phyloP scores from a whole-genome alignment of 108 stramenopile species.

The Nitzschia sp. region DNA sequence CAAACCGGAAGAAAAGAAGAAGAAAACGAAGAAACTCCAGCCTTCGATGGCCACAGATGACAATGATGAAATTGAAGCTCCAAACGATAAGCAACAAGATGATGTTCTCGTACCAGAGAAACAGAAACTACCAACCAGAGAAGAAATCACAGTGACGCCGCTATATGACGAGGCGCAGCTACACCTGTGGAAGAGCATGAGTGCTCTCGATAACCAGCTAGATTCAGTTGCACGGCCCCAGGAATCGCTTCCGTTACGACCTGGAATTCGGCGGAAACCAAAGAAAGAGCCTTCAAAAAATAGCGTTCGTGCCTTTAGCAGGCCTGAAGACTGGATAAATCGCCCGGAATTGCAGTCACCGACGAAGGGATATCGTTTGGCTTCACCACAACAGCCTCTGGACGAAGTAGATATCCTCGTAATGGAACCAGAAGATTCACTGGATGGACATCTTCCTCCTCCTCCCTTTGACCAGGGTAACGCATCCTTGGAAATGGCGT shows the following conservation, averaged over 20 bases:
- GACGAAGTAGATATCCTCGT: background rate
- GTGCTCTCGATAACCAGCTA: slow-evolving; percentile 4
- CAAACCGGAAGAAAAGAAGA: background rate
- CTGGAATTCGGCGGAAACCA: background rate
- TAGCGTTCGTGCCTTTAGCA: slow-evolving; percentile 4
- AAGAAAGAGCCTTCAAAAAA: background rate
- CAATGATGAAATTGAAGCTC: background rate
- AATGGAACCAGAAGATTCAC: slow-evolving; percentile 7
- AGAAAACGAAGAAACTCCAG: background rate
- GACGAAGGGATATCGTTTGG: background rate
- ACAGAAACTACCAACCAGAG: slow-evolving; percentile 5
- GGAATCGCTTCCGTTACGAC: slow-evolving; percentile 8
- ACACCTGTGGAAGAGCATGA: slow-evolving; percentile 22
- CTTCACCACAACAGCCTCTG: background rate
- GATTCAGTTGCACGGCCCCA: background rate
- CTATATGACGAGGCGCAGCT: slow-evolving; percentile 13
- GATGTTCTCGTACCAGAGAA: background rate
- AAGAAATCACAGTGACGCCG: slow-evolving; percentile 2
- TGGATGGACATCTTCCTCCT: no score
- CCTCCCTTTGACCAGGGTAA: no score
- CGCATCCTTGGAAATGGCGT: no score
- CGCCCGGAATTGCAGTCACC: slow-evolving; percentile 3
- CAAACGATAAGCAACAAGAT: no score
- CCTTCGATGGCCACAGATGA: background rate
- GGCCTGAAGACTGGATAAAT: slow-evolving; percentile 17